Base-by-base conservation (phyloP, 1,284 basidiomycete species). In the Sanghuangporus weigelae region DNA sequence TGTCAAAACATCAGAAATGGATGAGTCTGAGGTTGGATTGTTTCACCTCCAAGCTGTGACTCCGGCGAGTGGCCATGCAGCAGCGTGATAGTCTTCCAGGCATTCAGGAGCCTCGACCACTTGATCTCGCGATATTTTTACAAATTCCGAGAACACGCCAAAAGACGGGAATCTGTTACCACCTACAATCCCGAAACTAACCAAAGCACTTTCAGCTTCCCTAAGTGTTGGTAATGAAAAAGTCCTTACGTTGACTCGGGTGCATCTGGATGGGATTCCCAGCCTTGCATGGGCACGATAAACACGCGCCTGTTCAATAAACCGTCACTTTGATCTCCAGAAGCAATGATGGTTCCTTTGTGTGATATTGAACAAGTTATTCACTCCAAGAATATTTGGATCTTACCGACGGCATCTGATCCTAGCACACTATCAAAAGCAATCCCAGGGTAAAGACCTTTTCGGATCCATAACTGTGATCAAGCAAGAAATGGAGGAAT, bases 31-130 rank as follows among this genome's bases (percentile, higher is more conserved):
- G 48, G 14, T 21, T 42, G 40, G 44, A 46, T 46, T 36, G 23
- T 67, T 71, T 51, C 42, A 90, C 89, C 92, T 85, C 86, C 91
- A 95, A 3, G 93, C 91, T 7, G 93, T 95, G 11, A 95, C 75
- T 0, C 84, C 89, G 0, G 81, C 92, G 1, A 93, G 73, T 0
- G 93, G 92, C 81, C 90, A 89, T 7, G 90, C 87, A 0, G 91
- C 87, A 5, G 84, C 81, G 60, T 93, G 83, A 50, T 85, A 77
- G 68, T 92, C 85, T 62, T 82, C 79, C 23, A 95, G 79, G 71
- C 94, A 86, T 14, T 80, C 74, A 0, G 92, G 93, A 2, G 85
- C 85, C 1, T 68, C 76, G 23, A 95, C 79, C 21, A 94, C 81
- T 65, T 91, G 82, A 63, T 88, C 80, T 54, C 86, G 81, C 60